Evolutionary conservation across 1,139 yeast species (phyloP), one percentile per base, ranked within the genome.

Genomic region (Geotrichum klebahnii): DNA sequence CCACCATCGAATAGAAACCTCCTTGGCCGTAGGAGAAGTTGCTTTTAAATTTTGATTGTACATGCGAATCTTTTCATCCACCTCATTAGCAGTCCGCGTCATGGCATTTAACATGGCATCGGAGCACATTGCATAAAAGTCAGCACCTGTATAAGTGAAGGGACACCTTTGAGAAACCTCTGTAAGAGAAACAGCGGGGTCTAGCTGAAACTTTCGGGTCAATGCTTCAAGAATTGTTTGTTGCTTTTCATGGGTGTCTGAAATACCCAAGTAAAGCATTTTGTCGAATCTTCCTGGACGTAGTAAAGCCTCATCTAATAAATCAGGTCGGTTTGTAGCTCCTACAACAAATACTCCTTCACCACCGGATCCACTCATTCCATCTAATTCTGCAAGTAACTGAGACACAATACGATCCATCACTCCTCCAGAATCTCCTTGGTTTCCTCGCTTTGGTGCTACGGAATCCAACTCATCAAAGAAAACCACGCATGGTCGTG

Each of bases 361-460:
- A 9, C 95, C 92, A 38, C 78, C 80, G 14, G 81, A 79, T 5
- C 84, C 81, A 63, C 94, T 84, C 97, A 90, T 90, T 35, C 97
- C 97, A 64, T 92, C 98, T 44, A 92, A 73, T 66, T 92, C 98
- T 0, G 97, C 96, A 46, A 92, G 73, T 45, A 92, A 72, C 67
- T 92, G 98, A 0, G 97, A 89, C 0, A 92, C 98, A 59, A 92
- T 92, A 67, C 98, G 78, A 66, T 92, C 97, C 97, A 90, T 90
- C 3, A 90, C 97, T 57, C 97, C 97, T 22, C 97, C 97, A 1
- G 97, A 88, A 67, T 92, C 97, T 31, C 97, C 97, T 64, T 90
- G 97, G 65, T 92, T 90, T 38, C 97, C 97, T 71, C 97, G 81
- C 66, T 92, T 90, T 0, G 97, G 97, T 0, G 98, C 98, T 1